phyloP scores from a whole-genome alignment of 2,329 filamentous ascomycete species.

The Bimuria novae-zelandiae region DNA sequence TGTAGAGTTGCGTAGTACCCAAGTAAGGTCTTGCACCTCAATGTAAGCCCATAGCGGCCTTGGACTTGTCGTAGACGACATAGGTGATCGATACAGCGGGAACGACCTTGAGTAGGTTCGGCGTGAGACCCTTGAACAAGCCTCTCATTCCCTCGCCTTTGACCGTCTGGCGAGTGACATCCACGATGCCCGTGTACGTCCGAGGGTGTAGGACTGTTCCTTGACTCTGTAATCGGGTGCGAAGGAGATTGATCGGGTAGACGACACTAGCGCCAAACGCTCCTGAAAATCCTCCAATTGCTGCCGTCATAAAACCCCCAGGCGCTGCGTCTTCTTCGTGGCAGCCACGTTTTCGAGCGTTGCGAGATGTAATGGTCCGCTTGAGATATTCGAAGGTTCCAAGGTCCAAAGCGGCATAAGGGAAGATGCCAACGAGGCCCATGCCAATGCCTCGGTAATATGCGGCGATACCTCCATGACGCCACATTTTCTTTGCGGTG shows the following conservation, averaged over 20 bases:
- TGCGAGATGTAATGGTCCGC: conserved; percentile 69
- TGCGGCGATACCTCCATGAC: conserved; percentile 70
- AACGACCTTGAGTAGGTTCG: conserved; percentile 94
- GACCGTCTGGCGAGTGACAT: conserved; percentile 84
- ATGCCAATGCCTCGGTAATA: conserved; percentile 94
- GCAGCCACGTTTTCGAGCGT: conserved; percentile 69
- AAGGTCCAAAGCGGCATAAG: conserved; percentile 95
- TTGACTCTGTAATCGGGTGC: conserved; percentile 90
- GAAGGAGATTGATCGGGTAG: conserved; percentile 91
- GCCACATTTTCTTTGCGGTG: conserved; percentile 86
- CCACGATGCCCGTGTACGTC: conserved; percentile 88
- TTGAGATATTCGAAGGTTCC: conserved; percentile 95
- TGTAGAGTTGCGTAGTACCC: background rate
- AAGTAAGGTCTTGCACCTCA: conserved; percentile 19
- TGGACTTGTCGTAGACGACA: conserved; percentile 50
- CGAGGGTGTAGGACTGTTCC: conserved; percentile 89
- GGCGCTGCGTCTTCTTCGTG: conserved; percentile 80
- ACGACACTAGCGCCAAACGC: conserved; percentile 92
- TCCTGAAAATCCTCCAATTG: conserved; percentile 88
- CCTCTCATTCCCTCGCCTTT: conserved; percentile 81
- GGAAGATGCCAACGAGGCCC: conserved; percentile 95
- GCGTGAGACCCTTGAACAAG: conserved; percentile 92
- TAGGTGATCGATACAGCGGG: conserved; percentile 84
- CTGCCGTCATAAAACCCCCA: conserved; percentile 81
- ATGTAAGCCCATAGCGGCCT: conserved; percentile 41